Conservation (phyloP, 805 yeast genomes). For the Zygoascus tannicola region DNA sequence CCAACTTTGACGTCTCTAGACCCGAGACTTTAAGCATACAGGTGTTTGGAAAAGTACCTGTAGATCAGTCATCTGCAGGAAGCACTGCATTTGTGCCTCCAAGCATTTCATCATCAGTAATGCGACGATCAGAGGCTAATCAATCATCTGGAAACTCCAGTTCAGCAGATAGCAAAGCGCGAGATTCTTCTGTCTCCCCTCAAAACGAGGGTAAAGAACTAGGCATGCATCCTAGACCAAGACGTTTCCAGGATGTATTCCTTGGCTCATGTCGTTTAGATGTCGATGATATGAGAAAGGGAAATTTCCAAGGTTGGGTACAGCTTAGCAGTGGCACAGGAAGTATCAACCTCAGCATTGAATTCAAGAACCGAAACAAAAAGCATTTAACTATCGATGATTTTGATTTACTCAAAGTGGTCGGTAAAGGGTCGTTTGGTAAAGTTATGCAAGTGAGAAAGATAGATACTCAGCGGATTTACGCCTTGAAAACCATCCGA, state of each 20-base stretch:
- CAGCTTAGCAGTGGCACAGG: slow-evolving; percentile 25
- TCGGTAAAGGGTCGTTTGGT: slow-evolving; percentile 97
- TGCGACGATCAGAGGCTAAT: neutral
- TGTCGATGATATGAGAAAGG: slow-evolving; percentile 23
- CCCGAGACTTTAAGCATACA: slow-evolving; percentile 62
- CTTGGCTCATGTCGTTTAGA: slow-evolving; percentile 61
- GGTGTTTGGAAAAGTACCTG: slow-evolving; percentile 63
- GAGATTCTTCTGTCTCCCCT: neutral
- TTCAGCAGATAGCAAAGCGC: neutral
- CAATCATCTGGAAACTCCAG: neutral
- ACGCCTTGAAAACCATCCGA: slow-evolving; percentile 88
- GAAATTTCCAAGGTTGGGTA: slow-evolving; percentile 15
- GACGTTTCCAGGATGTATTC: slow-evolving; percentile 50
- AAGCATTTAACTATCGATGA: slow-evolving; percentile 78
- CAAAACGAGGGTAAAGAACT: neutral
- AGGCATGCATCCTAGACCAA: slow-evolving; percentile 17
- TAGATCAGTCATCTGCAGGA: slow-evolving; percentile 4
- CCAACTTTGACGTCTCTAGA: slow-evolving; percentile 80
- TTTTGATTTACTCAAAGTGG: slow-evolving; percentile 85
- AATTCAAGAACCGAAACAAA: slow-evolving; percentile 43
- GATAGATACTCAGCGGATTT: slow-evolving; percentile 88
- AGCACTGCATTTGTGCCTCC: slow-evolving; percentile 9
- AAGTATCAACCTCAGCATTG: slow-evolving; percentile 43
- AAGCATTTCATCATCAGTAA: neutral
- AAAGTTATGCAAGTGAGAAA: slow-evolving; percentile 98